Evolutionary conservation across 129 eudicot species (phyloP).

Genomic region (Flaveria bidentis): DNA sequence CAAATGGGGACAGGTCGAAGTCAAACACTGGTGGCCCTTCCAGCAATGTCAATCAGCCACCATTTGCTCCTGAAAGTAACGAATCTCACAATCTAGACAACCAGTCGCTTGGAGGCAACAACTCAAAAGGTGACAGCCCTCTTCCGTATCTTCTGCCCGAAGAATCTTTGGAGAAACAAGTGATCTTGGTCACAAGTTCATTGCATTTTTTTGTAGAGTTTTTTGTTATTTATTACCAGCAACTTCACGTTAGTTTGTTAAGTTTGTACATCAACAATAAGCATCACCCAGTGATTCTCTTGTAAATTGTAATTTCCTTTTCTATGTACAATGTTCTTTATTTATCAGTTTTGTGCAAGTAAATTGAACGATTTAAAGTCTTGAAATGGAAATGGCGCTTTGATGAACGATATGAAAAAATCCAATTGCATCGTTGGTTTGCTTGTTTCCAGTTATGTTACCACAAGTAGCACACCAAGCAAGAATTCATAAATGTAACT

Average conservation of each 20-base stretch:
- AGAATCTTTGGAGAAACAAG: constrained; percentile 24
- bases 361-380: neutral
- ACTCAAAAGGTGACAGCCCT: constrained; percentile 10
- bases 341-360: constrained; percentile 22
- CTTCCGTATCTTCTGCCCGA: constrained; percentile 5
- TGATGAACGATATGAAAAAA: too few relatives aligned
- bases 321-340: constrained; percentile 30
- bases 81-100: constrained; percentile 37
- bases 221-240: constrained; percentile 33
- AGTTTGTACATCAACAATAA: constrained; percentile 46
- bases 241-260: constrained; percentile 34
- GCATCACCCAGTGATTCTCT: constrained; percentile 16
- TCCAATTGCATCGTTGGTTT: too few relatives aligned
- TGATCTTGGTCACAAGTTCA: constrained; percentile 26
- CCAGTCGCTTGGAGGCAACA: constrained; percentile 33
- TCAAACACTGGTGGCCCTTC: constrained; percentile 42
- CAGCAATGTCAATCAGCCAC: constrained; percentile 42
- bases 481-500: too few relatives aligned
- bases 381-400: neutral
- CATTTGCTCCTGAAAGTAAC: constrained; percentile 42
- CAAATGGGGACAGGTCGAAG: constrained; percentile 44
- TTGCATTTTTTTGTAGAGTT: constrained; percentile 30
- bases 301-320: constrained; percentile 34
- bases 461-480: too few relatives aligned
- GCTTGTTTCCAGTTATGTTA: too few relatives aligned